These are phyloP conservation scores for Limonium bicolor DNA, from an alignment of 148 eudicot species.

Conservation along the genomic window DNA sequence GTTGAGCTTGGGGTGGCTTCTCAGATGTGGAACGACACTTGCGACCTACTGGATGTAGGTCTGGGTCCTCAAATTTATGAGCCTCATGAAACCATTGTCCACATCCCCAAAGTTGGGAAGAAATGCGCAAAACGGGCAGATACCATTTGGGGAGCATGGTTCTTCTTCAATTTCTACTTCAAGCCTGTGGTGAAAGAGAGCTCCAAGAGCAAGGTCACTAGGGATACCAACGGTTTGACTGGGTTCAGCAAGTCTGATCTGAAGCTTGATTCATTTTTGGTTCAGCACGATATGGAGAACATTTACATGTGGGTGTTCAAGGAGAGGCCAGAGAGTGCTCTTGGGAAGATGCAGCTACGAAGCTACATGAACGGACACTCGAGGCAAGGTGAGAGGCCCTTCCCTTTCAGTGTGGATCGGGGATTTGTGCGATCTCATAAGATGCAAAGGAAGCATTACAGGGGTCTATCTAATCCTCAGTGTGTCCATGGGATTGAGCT, in stretches of 20 bases:
- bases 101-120: constrained; percentile 37
- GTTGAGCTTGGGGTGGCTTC: constrained; percentile 42
- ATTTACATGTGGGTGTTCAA: constrained; percentile 46
- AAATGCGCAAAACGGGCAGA: constrained; percentile 60
- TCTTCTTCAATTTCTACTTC: constrained; percentile 62
- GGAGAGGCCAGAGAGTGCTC: constrained; percentile 36
- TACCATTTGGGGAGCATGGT: constrained; percentile 74
- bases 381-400: constrained; percentile 45
- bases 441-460: constrained; percentile 60
- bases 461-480: constrained; percentile 55
- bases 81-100: constrained; percentile 30
- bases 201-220: constrained; percentile 30
- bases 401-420: constrained; percentile 43
- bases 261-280: constrained; percentile 56
- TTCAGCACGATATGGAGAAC: constrained; percentile 48
- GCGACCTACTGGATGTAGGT: constrained; percentile 55
- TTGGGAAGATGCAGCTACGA: constrained; percentile 58
- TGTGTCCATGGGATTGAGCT: constrained; percentile 60
- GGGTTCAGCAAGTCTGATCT: constrained; percentile 53
- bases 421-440: constrained; percentile 55
- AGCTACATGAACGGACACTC: constrained; percentile 68
- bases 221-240: constrained; percentile 39
- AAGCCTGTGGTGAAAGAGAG: constrained; percentile 51
- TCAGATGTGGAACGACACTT: constrained; percentile 39
- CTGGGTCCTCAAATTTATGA: constrained; percentile 40